These are phyloP conservation scores for Amanita rubescens DNA, from an alignment of 768 basidiomycete species.

Conservation along the genomic window DNA sequence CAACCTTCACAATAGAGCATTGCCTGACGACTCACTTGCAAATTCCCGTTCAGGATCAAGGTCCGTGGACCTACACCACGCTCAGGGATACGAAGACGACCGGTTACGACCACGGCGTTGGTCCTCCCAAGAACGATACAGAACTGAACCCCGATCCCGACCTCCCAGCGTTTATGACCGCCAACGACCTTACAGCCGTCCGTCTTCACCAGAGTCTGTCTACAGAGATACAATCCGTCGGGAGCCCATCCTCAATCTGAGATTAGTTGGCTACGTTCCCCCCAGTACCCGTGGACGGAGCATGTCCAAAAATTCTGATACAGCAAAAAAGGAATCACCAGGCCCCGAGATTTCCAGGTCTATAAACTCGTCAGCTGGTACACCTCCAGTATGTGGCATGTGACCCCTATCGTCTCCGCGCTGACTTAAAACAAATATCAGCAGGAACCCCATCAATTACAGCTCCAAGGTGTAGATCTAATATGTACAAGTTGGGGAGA, in stretches of 20 bases:
- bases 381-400: neutral
- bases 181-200: slow-evolving; percentile 5
- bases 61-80: slow-evolving; percentile 16
- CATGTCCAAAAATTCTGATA: slow-evolving; percentile 1
- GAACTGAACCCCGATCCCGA: slow-evolving; percentile 7
- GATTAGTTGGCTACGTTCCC: slow-evolving; percentile 21
- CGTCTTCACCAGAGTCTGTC: slow-evolving; percentile 7
- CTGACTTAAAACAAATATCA: neutral
- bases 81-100: slow-evolving; percentile 13
- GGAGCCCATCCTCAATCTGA: slow-evolving; percentile 24
- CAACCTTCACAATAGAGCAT: slow-evolving; percentile 39
- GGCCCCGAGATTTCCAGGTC: neutral
- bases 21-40: slow-evolving; percentile 18
- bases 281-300: slow-evolving; percentile 14
- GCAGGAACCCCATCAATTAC: slow-evolving; percentile 9
- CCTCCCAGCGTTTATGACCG: slow-evolving; percentile 1
- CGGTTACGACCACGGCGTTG: slow-evolving; percentile 13
- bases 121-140: slow-evolving; percentile 8
- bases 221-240: slow-evolving; percentile 15
- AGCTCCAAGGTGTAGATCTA: slow-evolving; percentile 18
- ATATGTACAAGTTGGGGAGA: slow-evolving; percentile 25
- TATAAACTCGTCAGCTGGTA: neutral
- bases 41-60: slow-evolving; percentile 22
- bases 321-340: slow-evolving; percentile 5
- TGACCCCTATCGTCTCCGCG: neutral